Evolutionary conservation across 139 green algal genomes (phyloP).

Genomic region (Chlamydomonas incerta): DNA sequence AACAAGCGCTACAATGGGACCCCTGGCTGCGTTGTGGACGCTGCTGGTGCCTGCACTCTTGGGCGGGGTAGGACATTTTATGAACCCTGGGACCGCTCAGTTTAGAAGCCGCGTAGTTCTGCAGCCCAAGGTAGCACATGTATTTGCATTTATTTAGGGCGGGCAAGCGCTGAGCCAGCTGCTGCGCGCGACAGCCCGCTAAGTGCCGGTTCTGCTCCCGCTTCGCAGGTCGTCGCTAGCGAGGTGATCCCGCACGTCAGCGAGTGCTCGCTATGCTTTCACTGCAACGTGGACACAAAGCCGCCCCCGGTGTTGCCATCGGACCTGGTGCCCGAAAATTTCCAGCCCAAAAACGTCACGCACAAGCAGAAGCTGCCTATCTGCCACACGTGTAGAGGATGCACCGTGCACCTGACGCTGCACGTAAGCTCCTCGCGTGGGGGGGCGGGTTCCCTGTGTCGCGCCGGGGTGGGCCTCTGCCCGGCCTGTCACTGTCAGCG

Average conservation of each 20-base stretch:
- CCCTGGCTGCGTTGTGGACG: not conserved
- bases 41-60: not conserved
- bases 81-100: not conserved
- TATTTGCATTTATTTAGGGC: not conserved
- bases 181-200: not conserved
- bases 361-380: slow-evolving; percentile 41
- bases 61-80: not conserved
- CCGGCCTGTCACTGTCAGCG: no score
- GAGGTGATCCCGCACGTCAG: slow-evolving; percentile 42
- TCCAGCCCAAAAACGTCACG: slow-evolving; percentile 34
- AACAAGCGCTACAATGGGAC: no score
- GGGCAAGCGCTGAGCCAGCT: no score
- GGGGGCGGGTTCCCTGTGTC: no score
- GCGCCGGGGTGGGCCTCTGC: not conserved
- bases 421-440: not conserved
- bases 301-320: slow-evolving; percentile 11
- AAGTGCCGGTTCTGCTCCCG: not conserved
- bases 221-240: not conserved
- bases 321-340: slow-evolving; percentile 33
- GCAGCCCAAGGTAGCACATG: not conserved
- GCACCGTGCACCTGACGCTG: not conserved
- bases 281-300: slow-evolving; percentile 28
- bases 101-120: no score
- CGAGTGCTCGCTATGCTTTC: slow-evolving; percentile 47
- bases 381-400: not conserved